Evolutionary conservation across 2,329 filamentous ascomycete genomes (phyloP), one percentile per base, ranked within the genome.

Genomic region (Ophiobolus disseminans): DNA sequence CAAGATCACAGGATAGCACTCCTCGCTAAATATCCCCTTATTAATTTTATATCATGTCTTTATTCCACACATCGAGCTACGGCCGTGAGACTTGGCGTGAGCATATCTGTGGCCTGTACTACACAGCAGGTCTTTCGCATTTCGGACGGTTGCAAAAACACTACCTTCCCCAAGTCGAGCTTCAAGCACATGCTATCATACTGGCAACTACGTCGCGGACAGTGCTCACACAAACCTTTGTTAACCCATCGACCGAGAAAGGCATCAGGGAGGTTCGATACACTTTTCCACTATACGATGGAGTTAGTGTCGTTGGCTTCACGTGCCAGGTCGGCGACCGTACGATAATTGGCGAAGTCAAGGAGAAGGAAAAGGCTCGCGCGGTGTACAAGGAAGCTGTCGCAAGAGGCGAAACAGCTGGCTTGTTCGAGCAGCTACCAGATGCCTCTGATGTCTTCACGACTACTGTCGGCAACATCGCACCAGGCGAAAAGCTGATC

Each of bases 221-320:
- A n/a, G 68, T 66, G 2, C 72, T 85, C 6, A 79, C 73, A 1
- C 82, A 90, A 67, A 85, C 75, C 0, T 91, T 88, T 57, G 68
- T 77, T 58, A 90, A 89, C 54, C 79, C 83, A 0, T 76, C 77
- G 2, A 40, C 60, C 1, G 60, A 69, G 2, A 66, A 74, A 8
- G 63, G 64, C 3, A 80, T 86, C 50, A 63, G 76, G 7, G 76
- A 89, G 62, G 79, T 85, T 13, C 76, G 77, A 11, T 91, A 91
- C 65, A 80, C 80, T 0, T 91, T 91, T 53, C 88, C 88, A 0
- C 76, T 91, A 0, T 89, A 87, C 55, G 86, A 90, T 62, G 87
- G 88, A 8, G 85, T 89, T 13, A 86, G 83, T 5, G 84, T 91
- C 0, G 85, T 87, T 6, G 79, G 76, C 3, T 91, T 91, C 55